Percentiles rank a stretch among this genome's conserved stretches.
Conservation (phyloP, 2,329 filamentous ascomycete genomes). For the Scedosporium boydii region DNA sequence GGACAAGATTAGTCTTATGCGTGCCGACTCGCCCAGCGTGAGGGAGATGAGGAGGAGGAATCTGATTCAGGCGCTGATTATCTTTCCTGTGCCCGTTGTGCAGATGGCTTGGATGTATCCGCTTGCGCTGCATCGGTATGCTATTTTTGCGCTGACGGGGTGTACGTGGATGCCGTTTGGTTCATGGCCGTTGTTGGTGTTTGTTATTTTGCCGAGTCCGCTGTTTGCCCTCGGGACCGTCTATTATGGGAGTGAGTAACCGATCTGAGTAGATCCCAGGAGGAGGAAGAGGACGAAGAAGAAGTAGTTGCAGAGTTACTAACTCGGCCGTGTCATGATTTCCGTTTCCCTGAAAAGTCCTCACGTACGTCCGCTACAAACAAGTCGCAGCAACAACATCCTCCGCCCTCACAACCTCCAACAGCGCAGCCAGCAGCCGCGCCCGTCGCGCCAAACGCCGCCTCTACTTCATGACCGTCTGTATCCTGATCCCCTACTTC, state of each 20-base stretch:
- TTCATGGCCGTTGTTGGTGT: slow-evolving; percentile 37
- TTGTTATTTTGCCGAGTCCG: slow-evolving; percentile 37
- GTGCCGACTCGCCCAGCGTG: slow-evolving; percentile 27
- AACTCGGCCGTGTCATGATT: too few relatives aligned
- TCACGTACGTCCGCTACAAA: slow-evolving; percentile 38
- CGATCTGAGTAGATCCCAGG: not conserved
- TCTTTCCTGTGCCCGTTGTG: slow-evolving; percentile 42
- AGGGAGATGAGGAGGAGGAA: slow-evolving; percentile 32
- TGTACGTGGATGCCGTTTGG: slow-evolving; percentile 34
- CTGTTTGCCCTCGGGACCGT: slow-evolving; percentile 32
- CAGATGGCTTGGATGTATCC: slow-evolving; percentile 40
- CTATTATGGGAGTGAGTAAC: slow-evolving; percentile 36
- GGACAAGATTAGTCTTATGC: slow-evolving; percentile 35
- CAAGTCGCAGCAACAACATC: slow-evolving; percentile 31
- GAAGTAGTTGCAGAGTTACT: not conserved
- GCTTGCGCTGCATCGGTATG: slow-evolving; percentile 36
- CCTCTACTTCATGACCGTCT: slow-evolving; percentile 45
- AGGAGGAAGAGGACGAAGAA: not conserved
- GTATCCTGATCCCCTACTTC: slow-evolving; percentile 41
- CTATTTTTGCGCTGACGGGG: slow-evolving; percentile 38
- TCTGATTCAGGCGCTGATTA: slow-evolving; percentile 39
- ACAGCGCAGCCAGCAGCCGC: slow-evolving; percentile 29
- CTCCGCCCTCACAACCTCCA: slow-evolving; percentile 25
- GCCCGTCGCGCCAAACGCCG: slow-evolving; percentile 38
- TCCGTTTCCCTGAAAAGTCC: slow-evolving; percentile 20